These are phyloP conservation scores for Trichosporon asahii DNA, from an alignment of 1,284 basidiomycete genomes.

Conservation along the genomic window DNA sequence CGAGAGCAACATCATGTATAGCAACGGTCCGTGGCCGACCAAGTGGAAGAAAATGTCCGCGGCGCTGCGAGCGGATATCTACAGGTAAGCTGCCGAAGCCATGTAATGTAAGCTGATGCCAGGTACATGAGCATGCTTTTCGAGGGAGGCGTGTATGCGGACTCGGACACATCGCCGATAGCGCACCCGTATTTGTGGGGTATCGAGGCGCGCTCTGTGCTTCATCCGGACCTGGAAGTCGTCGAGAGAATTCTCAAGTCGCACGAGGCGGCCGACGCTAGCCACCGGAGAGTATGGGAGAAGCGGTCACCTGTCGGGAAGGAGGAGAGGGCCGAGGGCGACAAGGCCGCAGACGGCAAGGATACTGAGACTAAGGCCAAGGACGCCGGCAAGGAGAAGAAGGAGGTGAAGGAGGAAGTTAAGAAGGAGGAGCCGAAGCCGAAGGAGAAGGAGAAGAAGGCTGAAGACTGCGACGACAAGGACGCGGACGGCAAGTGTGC, in stretches of 20 bases:
- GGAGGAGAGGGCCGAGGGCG: background rate
- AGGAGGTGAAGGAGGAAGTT: background rate
- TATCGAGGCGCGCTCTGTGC: constrained; percentile 23
- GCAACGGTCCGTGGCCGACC: constrained; percentile 13
- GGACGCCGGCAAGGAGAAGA: constrained; percentile 16
- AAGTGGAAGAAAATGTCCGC: constrained; percentile 34
- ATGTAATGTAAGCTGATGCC: constrained; percentile 13
- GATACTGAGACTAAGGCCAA: constrained; percentile 6
- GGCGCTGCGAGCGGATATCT: constrained; percentile 36
- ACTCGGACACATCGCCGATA: constrained; percentile 41
- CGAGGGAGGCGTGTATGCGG: constrained; percentile 41
- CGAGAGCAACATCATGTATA: constrained; percentile 18
- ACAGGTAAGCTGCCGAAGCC: constrained; percentile 24
- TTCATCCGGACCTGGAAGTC: constrained; percentile 28
- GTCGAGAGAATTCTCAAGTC: constrained; percentile 17
- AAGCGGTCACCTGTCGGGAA: constrained; percentile 4
- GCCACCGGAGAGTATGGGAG: constrained; percentile 21
- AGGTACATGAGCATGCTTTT: constrained; percentile 38
- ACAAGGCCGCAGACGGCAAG: background rate
- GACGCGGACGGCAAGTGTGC: background rate
- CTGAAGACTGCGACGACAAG: background rate
- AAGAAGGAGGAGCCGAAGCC: background rate
- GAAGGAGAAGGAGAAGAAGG: constrained; percentile 11
- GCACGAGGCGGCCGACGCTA: constrained; percentile 20
- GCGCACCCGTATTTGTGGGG: constrained; percentile 42